A percentile compares a stretch with the other conserved stretches of the same genome.
phyloP scores from a whole-genome alignment of 768 basidiomycete genomes.

The Dioszegia hungarica region DNA sequence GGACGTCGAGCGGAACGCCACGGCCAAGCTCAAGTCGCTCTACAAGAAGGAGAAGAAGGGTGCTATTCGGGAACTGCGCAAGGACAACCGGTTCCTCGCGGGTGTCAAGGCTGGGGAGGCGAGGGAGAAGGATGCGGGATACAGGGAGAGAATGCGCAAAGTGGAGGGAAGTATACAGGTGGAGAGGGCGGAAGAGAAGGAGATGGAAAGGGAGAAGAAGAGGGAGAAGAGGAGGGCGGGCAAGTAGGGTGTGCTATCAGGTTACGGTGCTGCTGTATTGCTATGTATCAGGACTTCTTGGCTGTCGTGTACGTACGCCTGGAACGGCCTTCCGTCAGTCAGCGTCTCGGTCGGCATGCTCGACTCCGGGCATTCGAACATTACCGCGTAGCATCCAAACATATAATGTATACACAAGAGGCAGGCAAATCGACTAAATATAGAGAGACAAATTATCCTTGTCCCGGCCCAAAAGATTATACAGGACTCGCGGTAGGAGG shows the following conservation, averaged over 20 bases:
- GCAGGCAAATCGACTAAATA: too few relatives aligned
- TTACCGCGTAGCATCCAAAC: too few relatives aligned
- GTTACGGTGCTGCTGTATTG: neutral
- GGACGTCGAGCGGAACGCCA: slow-evolving; percentile 82
- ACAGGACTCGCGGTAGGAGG: too few relatives aligned
- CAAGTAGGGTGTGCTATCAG: neutral
- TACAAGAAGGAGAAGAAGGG: slow-evolving; percentile 96
- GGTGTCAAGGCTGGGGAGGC: slow-evolving; percentile 78
- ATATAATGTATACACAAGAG: too few relatives aligned
- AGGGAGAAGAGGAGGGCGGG: slow-evolving; percentile 15
- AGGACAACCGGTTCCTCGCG: slow-evolving; percentile 91
- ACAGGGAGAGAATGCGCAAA: slow-evolving; percentile 76
- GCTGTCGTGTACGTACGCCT: too few relatives aligned
- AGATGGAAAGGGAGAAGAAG: slow-evolving; percentile 60
- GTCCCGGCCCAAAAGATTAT: too few relatives aligned
- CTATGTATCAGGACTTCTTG: too few relatives aligned
- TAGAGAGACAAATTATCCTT: too few relatives aligned
- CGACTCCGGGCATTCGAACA: too few relatives aligned
- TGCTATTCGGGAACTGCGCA: slow-evolving; percentile 89
- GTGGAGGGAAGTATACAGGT: slow-evolving; percentile 61
- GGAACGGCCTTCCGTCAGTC: too few relatives aligned
- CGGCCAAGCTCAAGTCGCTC: slow-evolving; percentile 74
- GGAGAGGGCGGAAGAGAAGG: slow-evolving; percentile 93
- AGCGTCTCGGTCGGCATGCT: too few relatives aligned
- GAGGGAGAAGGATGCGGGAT: slow-evolving; percentile 73